Base-by-base conservation (phyloP, 257 asterid species). In the Ballota nigra region DNA sequence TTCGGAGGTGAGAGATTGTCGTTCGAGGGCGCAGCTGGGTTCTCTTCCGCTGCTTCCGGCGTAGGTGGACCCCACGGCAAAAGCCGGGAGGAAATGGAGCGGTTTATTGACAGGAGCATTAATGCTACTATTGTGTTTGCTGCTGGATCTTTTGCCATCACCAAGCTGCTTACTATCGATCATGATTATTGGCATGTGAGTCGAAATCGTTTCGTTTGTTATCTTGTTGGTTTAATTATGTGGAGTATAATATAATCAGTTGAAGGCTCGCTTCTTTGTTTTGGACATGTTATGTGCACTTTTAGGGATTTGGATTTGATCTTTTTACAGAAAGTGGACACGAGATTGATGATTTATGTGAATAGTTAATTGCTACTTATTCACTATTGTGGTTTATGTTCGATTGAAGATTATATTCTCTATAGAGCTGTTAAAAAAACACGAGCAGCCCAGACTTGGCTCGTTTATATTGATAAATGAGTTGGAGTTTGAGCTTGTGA, bases 151-250 rank as follows among this genome's bases (percentile, higher is more conserved):
- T 89, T 89, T 79, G 95, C 97, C 68, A 80, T 92, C 68, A 86
- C 89, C 45, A 89, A 87, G 83, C 60, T 92, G 80, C 90, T 92
- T 36, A 89, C 97, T 12, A 83, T 92, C 57, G 97, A 92, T 70
- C 86, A 81, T 38, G 87, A 89, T 81, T 86, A 87, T 66, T 89
- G 93, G 97, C 97, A 91, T 69, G 97, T 91, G 80, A 84, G 95
- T 84, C 13, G 2, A 19, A 36, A 49, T 72, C 33, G 49, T 34
- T 23, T 43, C 7, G 8, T 1, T 47, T 63, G 5, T 24, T 33
- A 2, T 19, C 40, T 61, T 22, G 49, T 40, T 40, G 13, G 22
- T 43, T 62, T 43, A 18, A 20, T 63, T 43, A 41, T 57, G 29
- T n/a, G n/a, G n/a, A n/a, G n/a, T n/a, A n/a, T n/a, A n/a, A n/a